phyloP scores from a whole-genome alignment of 1,284 basidiomycete genomes.

The Polyporus tsugae region DNA sequence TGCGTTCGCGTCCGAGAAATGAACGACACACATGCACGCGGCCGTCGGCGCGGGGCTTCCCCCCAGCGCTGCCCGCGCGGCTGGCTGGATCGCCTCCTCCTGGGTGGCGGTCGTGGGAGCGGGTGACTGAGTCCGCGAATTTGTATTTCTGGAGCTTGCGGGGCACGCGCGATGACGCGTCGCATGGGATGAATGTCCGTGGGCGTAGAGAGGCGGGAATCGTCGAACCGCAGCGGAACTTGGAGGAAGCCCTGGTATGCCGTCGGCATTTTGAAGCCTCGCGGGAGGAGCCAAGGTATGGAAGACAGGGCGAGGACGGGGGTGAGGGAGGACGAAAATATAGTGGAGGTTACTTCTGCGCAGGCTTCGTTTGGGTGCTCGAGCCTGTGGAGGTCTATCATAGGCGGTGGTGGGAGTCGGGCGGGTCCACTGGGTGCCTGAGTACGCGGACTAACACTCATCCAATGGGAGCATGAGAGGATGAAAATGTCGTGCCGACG shows the following conservation, averaged over 20 bases:
- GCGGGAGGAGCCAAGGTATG: slow-evolving; percentile 6
- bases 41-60: slow-evolving; percentile 9
- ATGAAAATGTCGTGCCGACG: slow-evolving; percentile 24
- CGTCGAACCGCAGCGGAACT: slow-evolving; percentile 5
- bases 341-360: slow-evolving; percentile 10
- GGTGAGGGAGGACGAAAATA: slow-evolving; percentile 16
- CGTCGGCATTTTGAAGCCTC: slow-evolving; percentile 9
- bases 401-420: slow-evolving; percentile 28
- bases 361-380: neutral
- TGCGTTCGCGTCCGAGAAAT: neutral
- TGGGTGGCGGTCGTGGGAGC: slow-evolving; percentile 15
- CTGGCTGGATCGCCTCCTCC: slow-evolving; percentile 7
- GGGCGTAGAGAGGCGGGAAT: slow-evolving; percentile 6
- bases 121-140: neutral
- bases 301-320: slow-evolving; percentile 6
- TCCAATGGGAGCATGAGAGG: slow-evolving; percentile 26
- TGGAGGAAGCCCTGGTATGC: slow-evolving; percentile 5
- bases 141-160: slow-evolving; percentile 13
- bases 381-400: slow-evolving; percentile 23
- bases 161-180: slow-evolving; percentile 12
- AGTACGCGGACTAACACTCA: slow-evolving; percentile 14
- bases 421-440: slow-evolving; percentile 26
- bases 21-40: slow-evolving; percentile 15
- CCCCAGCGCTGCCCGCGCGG: slow-evolving; percentile 9
- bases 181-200: slow-evolving; percentile 1